These are phyloP conservation scores for Boletus rubropictus DNA, from an alignment of 768 basidiomycete genomes.

Conservation along the genomic window DNA sequence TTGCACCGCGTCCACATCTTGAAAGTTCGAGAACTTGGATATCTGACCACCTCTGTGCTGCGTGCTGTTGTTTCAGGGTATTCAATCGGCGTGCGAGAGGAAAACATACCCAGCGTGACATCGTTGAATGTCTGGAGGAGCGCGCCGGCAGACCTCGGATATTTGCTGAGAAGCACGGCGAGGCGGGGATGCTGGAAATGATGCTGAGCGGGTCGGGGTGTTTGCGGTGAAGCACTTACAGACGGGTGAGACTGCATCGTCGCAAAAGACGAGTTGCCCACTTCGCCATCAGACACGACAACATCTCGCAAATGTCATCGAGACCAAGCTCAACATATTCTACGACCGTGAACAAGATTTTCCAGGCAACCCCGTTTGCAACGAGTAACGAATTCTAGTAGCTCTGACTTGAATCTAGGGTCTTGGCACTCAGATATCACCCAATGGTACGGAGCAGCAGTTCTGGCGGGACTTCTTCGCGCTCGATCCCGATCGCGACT, in stretches of 20 bases:
- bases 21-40: slow-evolving; percentile 58
- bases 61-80: background rate
- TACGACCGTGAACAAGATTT: slow-evolving; percentile 42
- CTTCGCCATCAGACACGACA: background rate
- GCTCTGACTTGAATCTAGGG: slow-evolving; percentile 31
- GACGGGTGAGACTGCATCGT: slow-evolving; percentile 24
- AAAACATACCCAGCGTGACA: slow-evolving; percentile 47
- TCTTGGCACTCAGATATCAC: slow-evolving; percentile 36
- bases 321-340: slow-evolving; percentile 44
- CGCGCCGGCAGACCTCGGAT: slow-evolving; percentile 54
- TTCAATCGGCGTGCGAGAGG: background rate
- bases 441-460: slow-evolving; percentile 37
- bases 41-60: slow-evolving; percentile 71
- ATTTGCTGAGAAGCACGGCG: slow-evolving; percentile 46
- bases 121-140: slow-evolving; percentile 79
- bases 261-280: background rate
- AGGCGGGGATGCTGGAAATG: slow-evolving; percentile 41
- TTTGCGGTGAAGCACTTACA: slow-evolving; percentile 8
- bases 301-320: slow-evolving; percentile 1
- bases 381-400: background rate
- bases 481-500: slow-evolving; percentile 47
- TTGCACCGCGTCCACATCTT: slow-evolving; percentile 47
- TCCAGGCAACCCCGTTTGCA: slow-evolving; percentile 31
- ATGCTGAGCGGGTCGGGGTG: slow-evolving; percentile 1
- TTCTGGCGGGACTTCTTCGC: slow-evolving; percentile 53